Conservation (phyloP, 257 asterid species). For the Rhazya stricta region DNA sequence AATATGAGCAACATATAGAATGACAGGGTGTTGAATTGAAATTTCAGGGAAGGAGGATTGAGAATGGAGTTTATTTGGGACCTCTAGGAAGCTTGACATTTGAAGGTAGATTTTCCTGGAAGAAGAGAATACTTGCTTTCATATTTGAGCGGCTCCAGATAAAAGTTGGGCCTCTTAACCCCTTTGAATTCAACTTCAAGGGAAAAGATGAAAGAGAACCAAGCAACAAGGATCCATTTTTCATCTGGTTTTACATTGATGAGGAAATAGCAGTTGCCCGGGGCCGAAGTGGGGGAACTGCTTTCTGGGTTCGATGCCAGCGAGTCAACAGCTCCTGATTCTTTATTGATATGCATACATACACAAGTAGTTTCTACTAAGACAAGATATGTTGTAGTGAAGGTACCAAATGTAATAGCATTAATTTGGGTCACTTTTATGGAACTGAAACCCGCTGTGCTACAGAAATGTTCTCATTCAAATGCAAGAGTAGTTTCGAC, state of each 20-base stretch:
- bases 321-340: conserved; percentile 26
- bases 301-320: conserved; percentile 84
- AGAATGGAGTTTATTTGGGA: conserved; percentile 89
- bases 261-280: conserved; percentile 97
- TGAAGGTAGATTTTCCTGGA: conserved; percentile 89
- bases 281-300: conserved; percentile 92
- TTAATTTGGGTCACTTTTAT: not conserved
- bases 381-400: not conserved
- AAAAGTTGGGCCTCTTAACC: conserved; percentile 69
- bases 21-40: conserved; percentile 12
- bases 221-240: conserved; percentile 68
- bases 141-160: conserved; percentile 62
- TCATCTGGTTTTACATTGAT: conserved; percentile 82
- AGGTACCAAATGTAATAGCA: not conserved
- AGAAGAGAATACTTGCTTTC: conserved; percentile 68
- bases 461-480: not conserved
- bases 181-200: conserved; percentile 60
- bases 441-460: not conserved
- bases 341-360: not conserved
- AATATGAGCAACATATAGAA: not conserved
- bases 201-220: conserved; percentile 77
- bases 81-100: conserved; percentile 67
- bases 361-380: not conserved
- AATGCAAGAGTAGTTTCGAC: not conserved
- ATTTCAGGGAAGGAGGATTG: conserved; percentile 75